Percentiles rank a stretch among this genome's conserved stretches.
Evolutionary conservation across 2,329 filamentous ascomycete genomes (phyloP).

Genomic region (Akanthomyces uredinophilus): DNA sequence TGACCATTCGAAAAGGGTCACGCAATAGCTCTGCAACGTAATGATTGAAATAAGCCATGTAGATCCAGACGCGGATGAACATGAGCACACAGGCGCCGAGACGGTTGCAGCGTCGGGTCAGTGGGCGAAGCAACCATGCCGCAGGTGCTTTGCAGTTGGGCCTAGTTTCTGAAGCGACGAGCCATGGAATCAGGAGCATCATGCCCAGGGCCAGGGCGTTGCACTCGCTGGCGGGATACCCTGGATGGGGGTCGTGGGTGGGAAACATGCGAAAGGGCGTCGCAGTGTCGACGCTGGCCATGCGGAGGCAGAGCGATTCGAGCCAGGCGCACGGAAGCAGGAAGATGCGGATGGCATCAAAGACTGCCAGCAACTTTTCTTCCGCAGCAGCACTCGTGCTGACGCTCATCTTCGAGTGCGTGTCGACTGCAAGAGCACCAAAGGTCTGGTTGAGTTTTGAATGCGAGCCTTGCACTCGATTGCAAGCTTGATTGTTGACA

Average conservation of each 20-base stretch:
- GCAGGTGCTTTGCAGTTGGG: background rate
- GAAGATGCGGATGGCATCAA: background rate
- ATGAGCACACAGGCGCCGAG: background rate
- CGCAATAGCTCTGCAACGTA: background rate
- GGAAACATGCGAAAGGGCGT: background rate
- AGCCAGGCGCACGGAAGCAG: background rate
- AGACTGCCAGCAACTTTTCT: background rate
- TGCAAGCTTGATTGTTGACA: too few relatives aligned
- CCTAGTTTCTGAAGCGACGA: background rate
- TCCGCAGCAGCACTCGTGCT: background rate
- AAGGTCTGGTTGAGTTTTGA: too few relatives aligned
- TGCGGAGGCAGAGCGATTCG: background rate
- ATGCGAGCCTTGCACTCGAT: too few relatives aligned
- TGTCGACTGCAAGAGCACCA: too few relatives aligned
- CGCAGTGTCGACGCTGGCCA: background rate
- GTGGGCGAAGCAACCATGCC: background rate
- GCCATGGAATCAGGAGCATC: background rate
- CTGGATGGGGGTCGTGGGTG: background rate
- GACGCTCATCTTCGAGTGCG: too few relatives aligned
- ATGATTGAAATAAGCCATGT: background rate
- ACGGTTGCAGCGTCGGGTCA: background rate
- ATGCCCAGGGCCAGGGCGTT: background rate
- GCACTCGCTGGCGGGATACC: background rate
- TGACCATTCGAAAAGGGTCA: background rate
- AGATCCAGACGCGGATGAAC: background rate